A percentile compares a stretch with the other conserved stretches of the same genome.
These are phyloP conservation scores for Helotiales sp. DNA, from an alignment of 2,329 filamentous ascomycete species.

Conservation along the genomic window DNA sequence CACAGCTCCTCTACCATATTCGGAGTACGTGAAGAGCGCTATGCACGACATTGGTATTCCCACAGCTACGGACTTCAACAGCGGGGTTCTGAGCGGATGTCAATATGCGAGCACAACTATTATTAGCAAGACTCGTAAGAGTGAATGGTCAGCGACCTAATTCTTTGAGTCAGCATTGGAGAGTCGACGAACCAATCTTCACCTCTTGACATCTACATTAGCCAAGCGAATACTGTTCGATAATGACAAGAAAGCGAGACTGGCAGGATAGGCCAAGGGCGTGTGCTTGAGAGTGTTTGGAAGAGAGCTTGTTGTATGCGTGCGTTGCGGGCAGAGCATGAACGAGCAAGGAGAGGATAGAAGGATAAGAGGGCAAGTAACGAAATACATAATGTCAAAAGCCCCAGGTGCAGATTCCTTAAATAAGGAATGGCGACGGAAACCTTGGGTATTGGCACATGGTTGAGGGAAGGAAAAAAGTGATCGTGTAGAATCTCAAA, in stretches of 20 bases:
- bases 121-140: slow-evolving; percentile 27
- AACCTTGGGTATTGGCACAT: too few species aligned
- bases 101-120: slow-evolving; percentile 37
- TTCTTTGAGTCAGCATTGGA: slow-evolving; percentile 33
- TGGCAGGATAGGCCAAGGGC: too few species aligned
- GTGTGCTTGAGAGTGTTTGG: too few species aligned
- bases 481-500: too few species aligned
- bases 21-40: slow-evolving; percentile 40
- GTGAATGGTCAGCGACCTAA: slow-evolving; percentile 39
- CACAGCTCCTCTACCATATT: slow-evolving; percentile 38
- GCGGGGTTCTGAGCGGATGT: slow-evolving; percentile 42
- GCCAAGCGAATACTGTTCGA: slow-evolving; percentile 49
- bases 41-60: slow-evolving; percentile 41
- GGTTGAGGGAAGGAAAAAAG: too few species aligned
- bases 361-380: too few species aligned
- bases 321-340: too few species aligned
- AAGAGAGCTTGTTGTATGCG: too few species aligned
- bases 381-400: too few species aligned
- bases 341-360: too few species aligned
- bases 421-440: too few species aligned
- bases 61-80: slow-evolving; percentile 39
- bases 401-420: too few species aligned
- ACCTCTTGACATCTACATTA: slow-evolving; percentile 42
- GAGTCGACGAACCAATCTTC: slow-evolving; percentile 32
- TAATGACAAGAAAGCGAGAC: slow-evolving; percentile 38